phyloP scores from a whole-genome alignment of 2,329 filamentous ascomycete species.

The Claviceps digitariae region DNA sequence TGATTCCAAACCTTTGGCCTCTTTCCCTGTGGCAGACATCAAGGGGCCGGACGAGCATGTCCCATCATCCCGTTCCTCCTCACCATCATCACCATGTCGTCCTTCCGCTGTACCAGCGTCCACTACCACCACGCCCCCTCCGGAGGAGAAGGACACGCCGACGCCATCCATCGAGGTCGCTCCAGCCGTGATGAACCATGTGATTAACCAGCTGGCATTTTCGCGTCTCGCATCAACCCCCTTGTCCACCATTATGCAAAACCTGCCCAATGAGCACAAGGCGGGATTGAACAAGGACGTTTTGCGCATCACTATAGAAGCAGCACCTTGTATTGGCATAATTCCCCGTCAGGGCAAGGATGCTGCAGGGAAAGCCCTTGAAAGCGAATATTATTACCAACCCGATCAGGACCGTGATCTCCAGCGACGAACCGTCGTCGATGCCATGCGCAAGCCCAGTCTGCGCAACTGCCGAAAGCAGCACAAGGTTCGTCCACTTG shows the following conservation, averaged over 20 bases:
- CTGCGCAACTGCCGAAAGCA: conserved; percentile 84
- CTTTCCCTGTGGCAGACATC: background rate
- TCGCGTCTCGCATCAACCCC: conserved; percentile 86
- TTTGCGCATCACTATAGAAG: conserved; percentile 59
- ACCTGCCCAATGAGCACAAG: conserved; percentile 59
- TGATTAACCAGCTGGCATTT: conserved; percentile 90
- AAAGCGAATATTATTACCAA: conserved; percentile 96
- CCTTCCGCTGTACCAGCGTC: conserved; percentile 10
- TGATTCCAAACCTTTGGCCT: background rate
- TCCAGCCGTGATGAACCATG: conserved; percentile 58
- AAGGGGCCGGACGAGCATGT: conserved; percentile 3
- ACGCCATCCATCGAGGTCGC: conserved; percentile 22
- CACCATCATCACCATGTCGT: too few relatives aligned
- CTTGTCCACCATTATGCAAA: conserved; percentile 74
- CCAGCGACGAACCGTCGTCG: conserved; percentile 68
- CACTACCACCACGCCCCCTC: conserved; percentile 9
- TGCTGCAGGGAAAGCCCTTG: conserved; percentile 80
- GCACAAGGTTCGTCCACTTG: conserved; percentile 64
- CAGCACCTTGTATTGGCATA: conserved; percentile 68
- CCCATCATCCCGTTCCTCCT: background rate
- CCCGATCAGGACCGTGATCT: conserved; percentile 74
- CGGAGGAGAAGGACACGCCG: conserved; percentile 9
- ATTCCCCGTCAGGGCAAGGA: conserved; percentile 89
- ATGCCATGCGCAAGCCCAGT: conserved; percentile 77
- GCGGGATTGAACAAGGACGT: conserved; percentile 44